Conservation (phyloP, 495 filamentous ascomycete species). For the Xylaria scruposa region DNA sequence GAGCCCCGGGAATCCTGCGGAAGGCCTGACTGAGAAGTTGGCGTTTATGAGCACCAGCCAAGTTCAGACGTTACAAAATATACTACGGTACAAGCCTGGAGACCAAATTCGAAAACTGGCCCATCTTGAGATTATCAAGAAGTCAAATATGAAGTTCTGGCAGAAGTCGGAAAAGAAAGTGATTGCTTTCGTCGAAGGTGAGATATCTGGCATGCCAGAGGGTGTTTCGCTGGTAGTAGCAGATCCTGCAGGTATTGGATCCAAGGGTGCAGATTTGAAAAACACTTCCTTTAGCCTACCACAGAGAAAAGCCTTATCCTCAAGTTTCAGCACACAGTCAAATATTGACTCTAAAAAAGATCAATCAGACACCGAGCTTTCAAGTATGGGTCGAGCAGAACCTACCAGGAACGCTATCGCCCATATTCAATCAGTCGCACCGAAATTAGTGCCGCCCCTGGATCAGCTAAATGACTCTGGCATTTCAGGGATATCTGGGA, state of each 20-base stretch:
- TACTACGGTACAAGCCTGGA: neutral
- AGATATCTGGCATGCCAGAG: neutral
- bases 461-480: neutral
- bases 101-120: neutral
- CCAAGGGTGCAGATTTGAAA: neutral
- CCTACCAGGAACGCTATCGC: neutral
- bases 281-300: neutral
- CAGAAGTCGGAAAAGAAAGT: neutral
- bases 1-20: neutral
- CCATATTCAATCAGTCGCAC: neutral
- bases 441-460: neutral
- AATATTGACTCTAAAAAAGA: neutral
- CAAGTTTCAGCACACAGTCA: neutral
- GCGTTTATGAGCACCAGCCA: neutral
- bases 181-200: conserved; percentile 1
- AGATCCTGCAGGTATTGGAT: neutral
- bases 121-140: neutral
- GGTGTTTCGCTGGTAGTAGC: neutral
- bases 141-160: neutral
- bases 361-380: neutral
- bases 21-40: neutral
- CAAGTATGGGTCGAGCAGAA: neutral
- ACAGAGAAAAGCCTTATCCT: neutral
- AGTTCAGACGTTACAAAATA: neutral
- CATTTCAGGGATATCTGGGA: neutral